Conservation (phyloP, 1,284 basidiomycete species). For the Athelia psychrophila region DNA sequence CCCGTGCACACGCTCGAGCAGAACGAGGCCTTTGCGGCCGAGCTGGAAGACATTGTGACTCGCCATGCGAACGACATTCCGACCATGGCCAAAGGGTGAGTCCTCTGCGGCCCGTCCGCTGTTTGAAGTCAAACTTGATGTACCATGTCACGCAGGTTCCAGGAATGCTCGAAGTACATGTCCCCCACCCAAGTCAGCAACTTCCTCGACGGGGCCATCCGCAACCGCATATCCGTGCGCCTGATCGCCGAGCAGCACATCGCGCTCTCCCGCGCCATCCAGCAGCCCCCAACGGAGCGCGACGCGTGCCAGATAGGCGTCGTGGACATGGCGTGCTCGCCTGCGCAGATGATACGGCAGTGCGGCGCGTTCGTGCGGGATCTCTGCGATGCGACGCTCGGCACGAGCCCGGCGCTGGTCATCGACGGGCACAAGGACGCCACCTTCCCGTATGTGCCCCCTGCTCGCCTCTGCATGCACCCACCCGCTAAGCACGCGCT, state of each 20-base stretch:
- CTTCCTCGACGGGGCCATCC: conserved; percentile 85
- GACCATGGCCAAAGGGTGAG: conserved; percentile 84
- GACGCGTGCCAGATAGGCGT: conserved; percentile 53
- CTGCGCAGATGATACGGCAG: conserved; percentile 67
- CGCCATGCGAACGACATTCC: conserved; percentile 87
- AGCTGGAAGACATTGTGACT: conserved; percentile 71
- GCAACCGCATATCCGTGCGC: conserved; percentile 84
- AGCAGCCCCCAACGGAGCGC: conserved; percentile 24
- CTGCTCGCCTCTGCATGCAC: conserved; percentile 8
- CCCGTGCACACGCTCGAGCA: conserved; percentile 65
- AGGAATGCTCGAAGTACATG: conserved; percentile 85
- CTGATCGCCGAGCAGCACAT: conserved; percentile 93
- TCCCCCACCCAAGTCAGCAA: conserved; percentile 70
- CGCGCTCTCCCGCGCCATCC: conserved; percentile 68
- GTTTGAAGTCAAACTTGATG: not conserved
- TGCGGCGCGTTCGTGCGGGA: conserved; percentile 82
- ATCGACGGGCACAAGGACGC: conserved; percentile 70
- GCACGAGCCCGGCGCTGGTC: conserved; percentile 61
- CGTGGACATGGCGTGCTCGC: conserved; percentile 69
- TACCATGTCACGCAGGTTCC: conserved; percentile 55
- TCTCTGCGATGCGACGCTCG: conserved; percentile 85
- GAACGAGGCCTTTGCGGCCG: conserved; percentile 66
- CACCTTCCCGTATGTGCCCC: conserved; percentile 68
- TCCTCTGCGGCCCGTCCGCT: conserved; percentile 9
- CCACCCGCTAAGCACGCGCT: conserved; percentile 17